Conservation (phyloP, 2,329 filamentous ascomycete species). For the Talaromyces marneffei region DNA sequence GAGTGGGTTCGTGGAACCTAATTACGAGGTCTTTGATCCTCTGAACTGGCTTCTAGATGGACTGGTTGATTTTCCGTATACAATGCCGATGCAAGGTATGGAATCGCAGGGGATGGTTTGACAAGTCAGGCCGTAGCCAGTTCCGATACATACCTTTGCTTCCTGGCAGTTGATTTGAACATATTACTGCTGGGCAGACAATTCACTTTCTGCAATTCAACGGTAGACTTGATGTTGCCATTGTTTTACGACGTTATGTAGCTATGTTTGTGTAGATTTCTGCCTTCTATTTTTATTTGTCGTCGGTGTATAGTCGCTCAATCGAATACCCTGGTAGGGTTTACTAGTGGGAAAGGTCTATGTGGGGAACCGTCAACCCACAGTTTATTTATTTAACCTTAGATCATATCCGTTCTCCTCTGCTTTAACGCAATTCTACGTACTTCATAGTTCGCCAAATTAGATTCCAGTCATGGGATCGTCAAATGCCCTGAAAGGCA, state of each 20-base stretch:
- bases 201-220: not conserved
- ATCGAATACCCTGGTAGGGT: not conserved
- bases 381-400: not conserved
- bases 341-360: not conserved
- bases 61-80: conserved; percentile 71
- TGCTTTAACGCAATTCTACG: not conserved
- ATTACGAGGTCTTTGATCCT: conserved; percentile 85
- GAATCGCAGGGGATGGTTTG: conserved; percentile 38
- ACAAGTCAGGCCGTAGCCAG: not conserved
- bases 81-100: conserved; percentile 51
- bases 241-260: conserved; percentile 2
- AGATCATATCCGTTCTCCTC: not conserved
- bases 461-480: not conserved
- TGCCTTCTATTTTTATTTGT: not conserved
- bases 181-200: not conserved
- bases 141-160: not conserved
- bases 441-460: too few relatives aligned
- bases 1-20: conserved; percentile 57
- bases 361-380: not conserved
- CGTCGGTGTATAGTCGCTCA: not conserved
- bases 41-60: conserved; percentile 92
- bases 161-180: not conserved
- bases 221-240: not conserved
- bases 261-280: not conserved
- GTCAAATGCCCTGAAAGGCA: not conserved